Evolutionary conservation across 352 stramenopile species (phyloP).

Genomic region (Pythium periplocum): DNA sequence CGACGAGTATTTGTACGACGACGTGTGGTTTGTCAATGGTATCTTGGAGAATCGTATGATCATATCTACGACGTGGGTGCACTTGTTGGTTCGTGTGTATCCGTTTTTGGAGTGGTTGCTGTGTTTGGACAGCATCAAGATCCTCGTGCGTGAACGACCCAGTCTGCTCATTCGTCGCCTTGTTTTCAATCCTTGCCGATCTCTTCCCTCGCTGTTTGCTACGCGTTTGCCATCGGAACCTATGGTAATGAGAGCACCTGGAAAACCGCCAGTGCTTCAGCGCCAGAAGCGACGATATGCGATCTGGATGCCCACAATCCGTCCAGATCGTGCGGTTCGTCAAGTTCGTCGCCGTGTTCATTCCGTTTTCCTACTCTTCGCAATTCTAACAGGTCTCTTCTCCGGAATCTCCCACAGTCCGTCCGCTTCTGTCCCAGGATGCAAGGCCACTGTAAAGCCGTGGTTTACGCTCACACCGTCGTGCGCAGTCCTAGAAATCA

Average conservation of each 20-base stretch:
- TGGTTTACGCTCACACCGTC: conserved; percentile 1
- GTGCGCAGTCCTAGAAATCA: neutral
- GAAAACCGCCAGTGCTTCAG: no score
- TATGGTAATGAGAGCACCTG: no score
- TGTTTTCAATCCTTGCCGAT: no score
- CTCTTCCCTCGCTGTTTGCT: no score
- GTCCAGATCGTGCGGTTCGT: no score
- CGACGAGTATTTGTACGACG: conserved; percentile 15
- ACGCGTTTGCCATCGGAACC: no score
- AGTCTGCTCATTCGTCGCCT: no score
- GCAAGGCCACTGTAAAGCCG: neutral
- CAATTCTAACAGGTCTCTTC: neutral
- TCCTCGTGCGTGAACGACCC: neutral
- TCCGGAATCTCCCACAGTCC: neutral
- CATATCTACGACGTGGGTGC: neutral
- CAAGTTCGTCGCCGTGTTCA: neutral
- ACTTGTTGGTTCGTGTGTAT: neutral
- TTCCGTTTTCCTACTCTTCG: neutral
- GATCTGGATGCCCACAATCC: no score
- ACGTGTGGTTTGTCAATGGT: conserved; percentile 15
- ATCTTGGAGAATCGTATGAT: conserved; percentile 1
- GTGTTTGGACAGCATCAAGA: conserved; percentile 2
- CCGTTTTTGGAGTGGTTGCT: conserved; percentile 3
- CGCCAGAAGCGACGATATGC: no score
- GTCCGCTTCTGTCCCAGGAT: neutral